A percentile compares a stretch with the other conserved stretches of the same genome.
Evolutionary conservation across 2,329 filamentous ascomycete genomes (phyloP).

Genomic region (Pseudogymnoascus sp.): DNA sequence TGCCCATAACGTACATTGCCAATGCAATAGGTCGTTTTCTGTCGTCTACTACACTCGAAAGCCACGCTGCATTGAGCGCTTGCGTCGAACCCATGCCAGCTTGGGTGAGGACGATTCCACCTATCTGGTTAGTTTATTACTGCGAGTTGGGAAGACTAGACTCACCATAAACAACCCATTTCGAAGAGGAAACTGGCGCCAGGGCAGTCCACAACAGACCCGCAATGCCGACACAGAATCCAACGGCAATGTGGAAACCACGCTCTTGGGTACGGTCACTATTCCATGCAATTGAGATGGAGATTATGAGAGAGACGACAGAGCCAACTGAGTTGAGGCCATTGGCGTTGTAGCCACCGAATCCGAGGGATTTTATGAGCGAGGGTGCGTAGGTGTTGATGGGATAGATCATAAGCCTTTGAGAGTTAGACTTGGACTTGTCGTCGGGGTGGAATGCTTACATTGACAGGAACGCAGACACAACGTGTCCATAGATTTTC

Average conservation of each 20-base stretch:
- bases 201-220: constrained; percentile 9
- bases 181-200: not conserved
- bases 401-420: constrained; percentile 11
- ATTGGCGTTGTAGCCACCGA: not conserved
- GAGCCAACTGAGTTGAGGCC: constrained; percentile 3
- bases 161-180: constrained; percentile 11
- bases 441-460: not conserved
- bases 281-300: constrained; percentile 9
- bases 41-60: constrained; percentile 10
- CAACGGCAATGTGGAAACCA: constrained; percentile 9
- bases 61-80: constrained; percentile 12
- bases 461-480: constrained; percentile 12
- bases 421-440: not conserved
- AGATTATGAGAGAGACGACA: constrained; percentile 13
- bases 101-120: constrained; percentile 12
- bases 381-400: constrained; percentile 13
- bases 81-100: constrained; percentile 11
- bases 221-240: constrained; percentile 8
- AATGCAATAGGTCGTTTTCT: constrained; percentile 10
- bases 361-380: not conserved
- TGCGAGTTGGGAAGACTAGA: too few species aligned
- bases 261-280: constrained; percentile 11
- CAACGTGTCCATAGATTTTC: not conserved
- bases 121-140: not conserved
- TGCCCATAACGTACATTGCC: constrained; percentile 12